Base-by-base conservation (phyloP, 2,329 filamentous ascomycete genomes). In the Emergomyces pasteurianus region DNA sequence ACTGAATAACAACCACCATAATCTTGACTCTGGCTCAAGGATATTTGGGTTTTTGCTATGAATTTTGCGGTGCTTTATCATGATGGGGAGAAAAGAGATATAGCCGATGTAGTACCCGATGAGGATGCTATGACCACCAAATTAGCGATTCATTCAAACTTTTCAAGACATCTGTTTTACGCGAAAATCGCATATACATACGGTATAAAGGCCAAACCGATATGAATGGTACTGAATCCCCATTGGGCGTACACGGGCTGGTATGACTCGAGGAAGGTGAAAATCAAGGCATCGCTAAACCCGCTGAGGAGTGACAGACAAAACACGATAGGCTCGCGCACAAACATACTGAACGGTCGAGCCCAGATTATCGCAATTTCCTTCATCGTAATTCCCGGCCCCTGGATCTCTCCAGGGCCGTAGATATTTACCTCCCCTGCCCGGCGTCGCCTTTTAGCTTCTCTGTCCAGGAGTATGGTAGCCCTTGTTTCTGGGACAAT, bases 341-440 rank as follows among this genome's bases (percentile, higher is more conserved):
- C 59, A 66, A 87, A 85, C 80, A 87, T 85, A 62, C 79, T 76
- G 69, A 86, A 87, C 0, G 85, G 84, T 0, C 83, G 80, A 38
- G 77, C 68, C 82, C 84, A 85, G 54, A 85, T 79, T 46, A 76
- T 74, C 36, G 83, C 61, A 16, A 87, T 74, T 65, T 86, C 83
- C 63, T 76, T 78, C 58, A 75, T 73, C 1, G 80, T 79, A 67
- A 87, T 81, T 53, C 83, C 79, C 60, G 80, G 77, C 14, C 74
- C 72, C 9, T 82, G 78, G 18, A 90, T 79, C 73, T 94, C 89
- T 62, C 88, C 84, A 0, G 87, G 88, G 0, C 89, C 88, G 70
- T 83, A 89, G 63, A 90, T 72, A 67, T 87, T 85, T 62, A 76
- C 73, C 60, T 80, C 71, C 5, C 83, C 83, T 7, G 75, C 82